Base-by-base conservation (phyloP, 2,329 filamentous ascomycete genomes). In the Aspergillus oerlinghausenensis region DNA sequence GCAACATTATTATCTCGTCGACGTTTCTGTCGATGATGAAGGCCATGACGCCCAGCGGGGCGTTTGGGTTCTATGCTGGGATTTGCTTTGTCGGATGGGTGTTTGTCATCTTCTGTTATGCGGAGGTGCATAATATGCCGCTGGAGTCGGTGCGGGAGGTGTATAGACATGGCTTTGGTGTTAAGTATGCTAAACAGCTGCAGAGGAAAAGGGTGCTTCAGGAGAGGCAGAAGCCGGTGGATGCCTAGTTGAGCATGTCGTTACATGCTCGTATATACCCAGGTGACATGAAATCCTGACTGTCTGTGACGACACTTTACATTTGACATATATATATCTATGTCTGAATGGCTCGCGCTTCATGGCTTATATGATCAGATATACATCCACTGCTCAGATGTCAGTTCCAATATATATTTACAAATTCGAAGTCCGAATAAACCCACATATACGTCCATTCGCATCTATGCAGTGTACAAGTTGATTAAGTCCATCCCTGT, bases 111-210 rank as follows among this genome's bases (percentile, higher is more conserved):
- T 77, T 81, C 68, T 81, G 71, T 61, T 83, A 82, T 61, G 80
- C 80, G 0, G 79, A 83, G 59, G 80, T 81, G 1, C 81, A 82
- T 60, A 80, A 81, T 10, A 78, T 84, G 74, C 77, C 80, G 19
- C 69, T 84, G 3, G 82, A 84, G 62, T 79, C 80, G 49, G 76
- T 83, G n/a, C 70, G 78, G 32, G 77, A 80, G 51, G 73, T 82
- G 5, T 83, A 83, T 61, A 65, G 74, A 47, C 71, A 79, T 49
- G 77, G 77, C 0, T 81, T 80, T 57, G 79, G 78, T 14, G 74
- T 80, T 1, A 67, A 73, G 55, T 68, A 74, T 45, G 75, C 78
- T 0, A 67, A 73, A 53, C 60, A 35, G 32, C 11, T 35, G 32
- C 32, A 35, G 32, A 35, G 10, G 32, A 4, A 35, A 11, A 4